Conservation (phyloP, 108 stramenopile genomes). For the Licmophora abbreviata region DNA sequence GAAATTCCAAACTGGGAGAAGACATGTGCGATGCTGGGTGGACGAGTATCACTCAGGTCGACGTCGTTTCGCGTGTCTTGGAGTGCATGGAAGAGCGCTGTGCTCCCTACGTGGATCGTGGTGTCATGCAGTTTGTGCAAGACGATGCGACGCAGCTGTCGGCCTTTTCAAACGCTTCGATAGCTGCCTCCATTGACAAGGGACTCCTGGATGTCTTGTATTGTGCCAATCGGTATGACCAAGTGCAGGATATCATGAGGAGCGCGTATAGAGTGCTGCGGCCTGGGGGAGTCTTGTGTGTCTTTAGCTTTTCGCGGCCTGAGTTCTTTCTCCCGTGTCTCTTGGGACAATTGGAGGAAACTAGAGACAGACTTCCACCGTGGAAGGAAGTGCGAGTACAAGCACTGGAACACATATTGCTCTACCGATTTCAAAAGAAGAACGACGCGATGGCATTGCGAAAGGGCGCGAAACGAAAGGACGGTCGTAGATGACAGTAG, state of each 20-base stretch:
- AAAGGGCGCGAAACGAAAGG: no score
- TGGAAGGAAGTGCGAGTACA: no score
- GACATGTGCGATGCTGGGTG: constrained; percentile 44
- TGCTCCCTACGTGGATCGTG: neutral
- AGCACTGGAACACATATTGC: no score
- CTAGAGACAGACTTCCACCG: no score
- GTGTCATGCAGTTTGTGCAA: constrained; percentile 33
- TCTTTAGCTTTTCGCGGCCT: constrained; percentile 61
- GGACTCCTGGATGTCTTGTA: constrained; percentile 72
- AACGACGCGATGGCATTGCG: no score
- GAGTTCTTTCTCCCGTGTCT: constrained; percentile 62
- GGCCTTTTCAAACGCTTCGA: constrained; percentile 38
- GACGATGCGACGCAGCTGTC: constrained; percentile 70
- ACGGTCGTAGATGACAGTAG: no score
- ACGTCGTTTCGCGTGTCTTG: constrained; percentile 49
- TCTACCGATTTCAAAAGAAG: no score
- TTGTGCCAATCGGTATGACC: constrained; percentile 40
- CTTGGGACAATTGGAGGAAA: no score
- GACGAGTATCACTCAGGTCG: constrained; percentile 46
- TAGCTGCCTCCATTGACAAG: constrained; percentile 72
- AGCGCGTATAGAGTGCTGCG: constrained; percentile 59
- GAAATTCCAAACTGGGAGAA: constrained; percentile 67
- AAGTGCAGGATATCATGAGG: constrained; percentile 38
- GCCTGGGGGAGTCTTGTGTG: constrained; percentile 47
- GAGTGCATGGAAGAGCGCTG: constrained; percentile 3